Evolutionary conservation across 2,329 filamentous ascomycete species (phyloP), one percentile per base, ranked within the genome.

Genomic region (Aspergillus chevalieri): DNA sequence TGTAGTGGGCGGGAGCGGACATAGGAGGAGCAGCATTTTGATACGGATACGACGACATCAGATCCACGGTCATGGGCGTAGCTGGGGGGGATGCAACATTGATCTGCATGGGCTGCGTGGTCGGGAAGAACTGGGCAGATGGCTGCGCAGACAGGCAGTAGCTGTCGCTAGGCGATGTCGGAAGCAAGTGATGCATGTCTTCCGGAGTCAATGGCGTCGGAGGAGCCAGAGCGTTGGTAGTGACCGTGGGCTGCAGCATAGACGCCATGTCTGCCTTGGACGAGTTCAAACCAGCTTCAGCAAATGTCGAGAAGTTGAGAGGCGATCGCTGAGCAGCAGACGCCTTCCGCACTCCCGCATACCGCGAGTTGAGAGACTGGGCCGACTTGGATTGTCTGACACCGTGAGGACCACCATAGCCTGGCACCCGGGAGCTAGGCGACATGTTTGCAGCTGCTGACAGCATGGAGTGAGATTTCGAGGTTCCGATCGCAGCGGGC

Each of bases 241-340:
- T 68, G 30, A 66, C 60, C 6, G 65, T 65, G 6, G 60, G 65
- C 45, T 62, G 68, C 48, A 66, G 54, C 61, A 62, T 62, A 28
- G 59, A 56, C 26, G 59, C 60, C 51, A 67, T 62, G 43, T 69
- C 65, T 8, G 65, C 58, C 51, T 65, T 71, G 41, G 60, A 56
- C 10, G 58, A 56, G 49, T 65, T 65, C 52, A 69, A 59, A 15
- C 67, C 69, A 6, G 69, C 61, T 46, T 76, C 73, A n/a, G 71
- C 63, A 54, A 75, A 75, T 5, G 65, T 71, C 15, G 69, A 62
- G 45, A 74, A 65, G 43, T 71, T 73, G 33, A 75, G 61, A 19
- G 74, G 74, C n/a, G 74, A 77, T 24, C 72, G 66, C 46, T 75
- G 74, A 43, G 71, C 64, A 39, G 68, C 67, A 19, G 71, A 73